These are phyloP conservation scores for Cordyceps tenuipes DNA, from an alignment of 2,329 filamentous ascomycete genomes.

Conservation along the genomic window DNA sequence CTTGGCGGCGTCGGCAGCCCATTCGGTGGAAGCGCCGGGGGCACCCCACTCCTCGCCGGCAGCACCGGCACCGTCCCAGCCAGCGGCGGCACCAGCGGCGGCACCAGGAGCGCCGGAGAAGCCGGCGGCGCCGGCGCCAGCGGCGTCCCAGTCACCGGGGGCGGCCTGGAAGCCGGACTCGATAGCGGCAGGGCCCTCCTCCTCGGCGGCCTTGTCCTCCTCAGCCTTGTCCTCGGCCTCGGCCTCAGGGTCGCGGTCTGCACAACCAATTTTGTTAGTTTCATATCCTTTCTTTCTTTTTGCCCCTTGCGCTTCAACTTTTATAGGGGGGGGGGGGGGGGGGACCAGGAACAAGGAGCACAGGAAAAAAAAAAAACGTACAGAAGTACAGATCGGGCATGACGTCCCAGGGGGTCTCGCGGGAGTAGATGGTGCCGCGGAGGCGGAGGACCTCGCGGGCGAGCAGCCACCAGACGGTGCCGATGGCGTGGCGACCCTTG, in stretches of 20 bases:
- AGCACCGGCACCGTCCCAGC: slow-evolving; percentile 49
- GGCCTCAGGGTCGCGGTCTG: slow-evolving; percentile 95
- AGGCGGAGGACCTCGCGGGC: slow-evolving; percentile 99
- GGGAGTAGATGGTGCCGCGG: slow-evolving; percentile 89
- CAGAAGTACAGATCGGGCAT: slow-evolving; percentile 99
- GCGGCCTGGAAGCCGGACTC: slow-evolving; percentile 66
- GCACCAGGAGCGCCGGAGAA: slow-evolving; percentile 51
- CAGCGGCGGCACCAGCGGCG: slow-evolving; percentile 36
- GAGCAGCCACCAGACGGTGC: slow-evolving; percentile 98
- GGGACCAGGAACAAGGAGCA: no score
- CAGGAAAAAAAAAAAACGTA: no score
- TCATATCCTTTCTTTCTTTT: not conserved
- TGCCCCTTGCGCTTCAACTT: not conserved
- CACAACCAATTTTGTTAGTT: slow-evolving; percentile 13
- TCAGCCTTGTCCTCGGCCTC: slow-evolving; percentile 98
- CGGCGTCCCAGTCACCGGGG: slow-evolving; percentile 75
- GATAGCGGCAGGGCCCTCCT: slow-evolving; percentile 70
- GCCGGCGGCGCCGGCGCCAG: slow-evolving; percentile 51
- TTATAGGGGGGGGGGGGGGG: not conserved
- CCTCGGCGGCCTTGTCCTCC: slow-evolving; percentile 88
- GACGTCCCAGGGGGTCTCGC: slow-evolving; percentile 96
- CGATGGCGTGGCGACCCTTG: slow-evolving; percentile 99
- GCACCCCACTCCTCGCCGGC: slow-evolving; percentile 57
- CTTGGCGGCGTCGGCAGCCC: slow-evolving; percentile 56
- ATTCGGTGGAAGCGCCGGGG: slow-evolving; percentile 57